Conservation (phyloP, 768 basidiomycete species). For the Jaapia argillacea region DNA sequence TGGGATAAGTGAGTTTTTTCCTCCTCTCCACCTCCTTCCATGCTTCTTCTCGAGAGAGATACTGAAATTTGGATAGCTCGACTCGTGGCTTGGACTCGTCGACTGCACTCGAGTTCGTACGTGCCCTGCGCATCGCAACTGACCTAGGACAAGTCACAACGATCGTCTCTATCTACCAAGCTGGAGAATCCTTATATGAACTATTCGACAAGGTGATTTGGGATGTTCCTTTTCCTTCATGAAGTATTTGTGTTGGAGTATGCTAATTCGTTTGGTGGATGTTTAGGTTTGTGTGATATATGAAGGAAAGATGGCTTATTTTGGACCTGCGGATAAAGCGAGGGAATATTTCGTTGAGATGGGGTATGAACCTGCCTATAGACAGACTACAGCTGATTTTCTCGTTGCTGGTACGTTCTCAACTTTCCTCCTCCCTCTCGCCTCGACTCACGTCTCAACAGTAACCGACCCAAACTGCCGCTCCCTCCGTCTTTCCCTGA, state of each 20-base stretch:
- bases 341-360: constrained; percentile 65
- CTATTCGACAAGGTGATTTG: constrained; percentile 77
- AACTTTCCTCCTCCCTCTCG: constrained; percentile 6
- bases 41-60: no score
- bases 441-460: no score
- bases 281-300: constrained; percentile 73
- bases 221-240: constrained; percentile 16
- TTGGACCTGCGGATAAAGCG: constrained; percentile 55
- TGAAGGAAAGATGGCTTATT: constrained; percentile 68
- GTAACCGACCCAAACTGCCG: constrained; percentile 56
- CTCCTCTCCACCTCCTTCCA: not conserved
- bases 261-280: no score
- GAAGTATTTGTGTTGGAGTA: no score
- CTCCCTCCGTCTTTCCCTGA: constrained; percentile 31
- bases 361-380: constrained; percentile 42
- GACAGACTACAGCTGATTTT: constrained; percentile 55
- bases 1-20: constrained; percentile 61
- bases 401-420: constrained; percentile 35
- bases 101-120: constrained; percentile 50
- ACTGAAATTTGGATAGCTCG: constrained; percentile 22
- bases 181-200: constrained; percentile 54
- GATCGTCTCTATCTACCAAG: constrained; percentile 82
- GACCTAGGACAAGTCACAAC: constrained; percentile 38
- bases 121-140: constrained; percentile 45
- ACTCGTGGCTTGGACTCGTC: constrained; percentile 43